Base-by-base conservation (phyloP, 768 basidiomycete genomes). In the Panaeolus papilionaceus region DNA sequence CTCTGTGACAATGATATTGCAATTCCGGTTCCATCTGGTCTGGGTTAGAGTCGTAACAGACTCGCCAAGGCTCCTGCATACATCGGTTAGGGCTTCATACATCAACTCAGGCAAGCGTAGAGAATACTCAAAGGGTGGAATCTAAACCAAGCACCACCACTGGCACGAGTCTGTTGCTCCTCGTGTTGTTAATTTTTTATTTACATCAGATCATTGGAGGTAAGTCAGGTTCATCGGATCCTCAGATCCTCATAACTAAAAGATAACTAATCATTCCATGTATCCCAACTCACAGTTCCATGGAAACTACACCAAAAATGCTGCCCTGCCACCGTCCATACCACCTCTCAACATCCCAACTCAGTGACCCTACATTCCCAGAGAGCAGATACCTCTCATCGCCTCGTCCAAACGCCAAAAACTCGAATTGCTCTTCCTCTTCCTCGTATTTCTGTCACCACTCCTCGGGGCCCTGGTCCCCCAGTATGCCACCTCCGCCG, bases 171-270 rank as follows among this genome's bases (percentile, higher is more conserved):
- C 73, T 92, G 10, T 78, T 93, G 62, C 83, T 93, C 39, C 77
- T 93, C 26, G 75, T 89, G 26, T 82, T 93, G n/a, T 80, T 93
- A 40, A 83, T 94, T 20, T 90, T 89, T 73, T 95, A 94, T 71
- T 80, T 95, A 45, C 92, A 93, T 72, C 92, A 94, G 76, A 85
- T 95, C 58, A 89, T 94, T 64, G 91, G 93, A 85, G 83, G 93
- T 92, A 67, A 33, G 86, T 80, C 33, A 33, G 33, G 5, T 33
- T 5, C 33, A 33, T 33, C 33, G 5, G 33, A 33, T 33, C 33
- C 33, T 33, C 33, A 33, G 3, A 33, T 33, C 33, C 33, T 33
- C 33, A 33, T 33, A 33, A 5, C 33, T 33, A 33, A 33, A 33
- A 5, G 3, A 33, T 33, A 33, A 33, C 33, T 33, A 33, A 33